Evolutionary conservation across 495 filamentous ascomycete genomes (phyloP).

Genomic region (Annulohypoxylon maeteangense): DNA sequence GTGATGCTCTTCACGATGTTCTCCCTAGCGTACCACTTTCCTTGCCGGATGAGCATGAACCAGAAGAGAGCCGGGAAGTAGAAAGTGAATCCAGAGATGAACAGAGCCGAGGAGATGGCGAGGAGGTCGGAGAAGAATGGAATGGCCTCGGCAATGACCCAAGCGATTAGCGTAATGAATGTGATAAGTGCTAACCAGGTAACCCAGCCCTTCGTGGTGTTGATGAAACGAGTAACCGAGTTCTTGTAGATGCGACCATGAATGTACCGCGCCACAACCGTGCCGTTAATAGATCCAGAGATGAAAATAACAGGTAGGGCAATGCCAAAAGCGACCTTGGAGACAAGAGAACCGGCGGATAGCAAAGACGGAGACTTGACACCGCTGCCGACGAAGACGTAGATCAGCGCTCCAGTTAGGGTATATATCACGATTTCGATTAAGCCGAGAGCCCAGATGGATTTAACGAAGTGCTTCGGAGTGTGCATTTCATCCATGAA

Average conservation of each 20-base stretch:
- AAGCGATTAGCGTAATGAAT: slow-evolving; percentile 71
- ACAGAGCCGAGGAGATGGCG: slow-evolving; percentile 68
- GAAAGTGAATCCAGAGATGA: slow-evolving; percentile 72
- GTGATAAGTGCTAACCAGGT: slow-evolving; percentile 70
- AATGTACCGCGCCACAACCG: slow-evolving; percentile 70
- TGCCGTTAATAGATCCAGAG: slow-evolving; percentile 71
- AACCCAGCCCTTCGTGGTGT: slow-evolving; percentile 65
- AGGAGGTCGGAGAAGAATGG: slow-evolving; percentile 77
- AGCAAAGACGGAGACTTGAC: slow-evolving; percentile 76
- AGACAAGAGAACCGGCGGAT: slow-evolving; percentile 67
- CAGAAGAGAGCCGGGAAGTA: slow-evolving; percentile 73
- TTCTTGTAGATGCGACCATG: slow-evolving; percentile 69
- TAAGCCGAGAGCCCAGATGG: slow-evolving; percentile 70
- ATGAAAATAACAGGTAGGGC: slow-evolving; percentile 83
- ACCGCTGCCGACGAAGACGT: slow-evolving; percentile 74
- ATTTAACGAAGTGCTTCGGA: slow-evolving; percentile 72
- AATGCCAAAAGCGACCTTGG: slow-evolving; percentile 81
- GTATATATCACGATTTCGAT: slow-evolving; percentile 76
- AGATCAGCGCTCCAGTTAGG: slow-evolving; percentile 73
- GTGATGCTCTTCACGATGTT: slow-evolving; percentile 59
- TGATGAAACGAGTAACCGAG: slow-evolving; percentile 67
- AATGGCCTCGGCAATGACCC: slow-evolving; percentile 77
- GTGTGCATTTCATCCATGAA: slow-evolving; percentile 82
- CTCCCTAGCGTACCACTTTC: slow-evolving; percentile 54
- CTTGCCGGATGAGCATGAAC: slow-evolving; percentile 70